Conservation (phyloP, 805 yeast species). For the Pichia gijzeniarum region DNA sequence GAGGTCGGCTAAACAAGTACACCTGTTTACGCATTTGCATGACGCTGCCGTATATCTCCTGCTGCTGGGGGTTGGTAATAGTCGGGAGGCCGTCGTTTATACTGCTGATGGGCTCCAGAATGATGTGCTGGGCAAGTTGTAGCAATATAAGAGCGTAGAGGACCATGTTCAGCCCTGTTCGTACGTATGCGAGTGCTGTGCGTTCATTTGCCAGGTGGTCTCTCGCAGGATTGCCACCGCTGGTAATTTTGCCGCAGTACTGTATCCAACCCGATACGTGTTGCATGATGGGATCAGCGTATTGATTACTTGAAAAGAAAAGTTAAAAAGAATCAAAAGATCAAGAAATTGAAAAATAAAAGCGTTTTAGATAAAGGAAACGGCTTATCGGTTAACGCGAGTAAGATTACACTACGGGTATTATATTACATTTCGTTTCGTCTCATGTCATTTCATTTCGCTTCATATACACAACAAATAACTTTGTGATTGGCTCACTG, state of each 20-base stretch:
- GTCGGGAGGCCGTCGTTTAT: not conserved
- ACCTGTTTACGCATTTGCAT: slow-evolving; percentile 7
- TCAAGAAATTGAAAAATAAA: too few species aligned
- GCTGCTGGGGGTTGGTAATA: not conserved
- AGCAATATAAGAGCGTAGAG: slow-evolving; percentile 49
- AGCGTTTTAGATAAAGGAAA: too few species aligned
- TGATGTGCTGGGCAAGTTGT: slow-evolving; percentile 40
- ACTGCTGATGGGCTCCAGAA: slow-evolving; percentile 13
- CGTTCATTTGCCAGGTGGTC: slow-evolving; percentile 60
- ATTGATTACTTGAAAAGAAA: too few species aligned
- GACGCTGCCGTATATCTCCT: not conserved
- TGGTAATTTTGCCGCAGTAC: not conserved
- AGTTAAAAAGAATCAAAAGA: too few species aligned
- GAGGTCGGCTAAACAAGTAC: slow-evolving; percentile 17
- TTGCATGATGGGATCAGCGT: not conserved
- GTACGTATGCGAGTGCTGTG: slow-evolving; percentile 52
- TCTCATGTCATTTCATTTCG: too few species aligned
- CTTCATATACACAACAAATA: too few species aligned
- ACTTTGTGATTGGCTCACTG: too few species aligned
- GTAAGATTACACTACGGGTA: too few species aligned
- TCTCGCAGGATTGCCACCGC: slow-evolving; percentile 33
- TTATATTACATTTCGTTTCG: too few species aligned
- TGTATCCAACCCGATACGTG: not conserved
- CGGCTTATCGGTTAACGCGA: too few species aligned
- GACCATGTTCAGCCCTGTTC: slow-evolving; percentile 47